Evolutionary conservation across 495 filamentous ascomycete genomes (phyloP), one percentile per base, ranked within the genome.

Genomic region (Choiromyces venosus): DNA sequence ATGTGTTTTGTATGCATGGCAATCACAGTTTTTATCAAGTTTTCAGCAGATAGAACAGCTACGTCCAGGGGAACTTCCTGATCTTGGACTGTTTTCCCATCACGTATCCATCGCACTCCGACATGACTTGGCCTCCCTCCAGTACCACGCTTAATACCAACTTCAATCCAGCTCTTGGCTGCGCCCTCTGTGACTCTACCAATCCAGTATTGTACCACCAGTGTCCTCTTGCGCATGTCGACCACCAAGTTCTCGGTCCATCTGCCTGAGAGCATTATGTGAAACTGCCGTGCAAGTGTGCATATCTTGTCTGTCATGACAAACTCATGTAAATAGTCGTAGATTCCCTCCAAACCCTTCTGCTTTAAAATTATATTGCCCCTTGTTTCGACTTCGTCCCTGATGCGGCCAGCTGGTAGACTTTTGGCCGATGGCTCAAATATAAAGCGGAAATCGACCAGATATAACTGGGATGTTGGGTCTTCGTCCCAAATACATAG

Each of bases 201-300:
- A 25, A 86, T 82, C 95, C 95, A 99, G 81, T 99, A 99, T 74
- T 97, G 93, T 68, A 99, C 85, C 19, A 93, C 87, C 71, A 98
- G 83, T 21, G 89, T 89, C 52, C 95, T 88, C 74, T 92, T 89
- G 56, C 97, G 84, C 68, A 88, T 82, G 80, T 97, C 91, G 14
- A 96, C 85, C 69, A 87, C 87, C 70, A 98, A 82, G 46, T 87
- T 87, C 73, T 91, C 89, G 29, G 88, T 88, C 94, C 96, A 99
- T 38, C 87, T 86, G 1, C 87, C 86, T 71, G 83, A 84, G 37
- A 84, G 84, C 73, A 97, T 85, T 37, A 91, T 88, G 14, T 84
- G 67, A 12, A 91, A 93, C 84, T 99, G 95, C 78, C 87, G 88
- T 70, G 87, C 86, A 35, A 97, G 87, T 64, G 92, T 88, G 78